phyloP scores from a whole-genome alignment of 345 rosid genomes.

The Aegle marmelos region DNA sequence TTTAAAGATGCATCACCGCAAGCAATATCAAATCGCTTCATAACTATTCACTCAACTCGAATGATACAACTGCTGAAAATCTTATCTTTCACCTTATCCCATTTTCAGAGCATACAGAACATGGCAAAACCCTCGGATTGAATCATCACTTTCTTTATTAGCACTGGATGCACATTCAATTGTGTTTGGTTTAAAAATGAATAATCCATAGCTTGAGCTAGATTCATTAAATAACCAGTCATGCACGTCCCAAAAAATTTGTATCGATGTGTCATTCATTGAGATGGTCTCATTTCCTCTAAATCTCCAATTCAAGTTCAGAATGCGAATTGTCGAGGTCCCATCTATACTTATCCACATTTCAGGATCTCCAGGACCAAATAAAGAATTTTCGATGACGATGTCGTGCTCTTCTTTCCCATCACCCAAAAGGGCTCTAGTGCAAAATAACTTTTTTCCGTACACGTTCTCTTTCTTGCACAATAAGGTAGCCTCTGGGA shows the following conservation, averaged over 20 bases:
- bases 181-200: conserved; percentile 45
- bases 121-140: conserved; percentile 44
- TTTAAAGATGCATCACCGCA: background rate
- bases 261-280: conserved; percentile 31
- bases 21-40: background rate
- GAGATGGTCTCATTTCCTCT: conserved; percentile 68
- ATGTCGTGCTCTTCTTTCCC: conserved; percentile 48
- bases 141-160: conserved; percentile 11
- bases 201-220: conserved; percentile 46
- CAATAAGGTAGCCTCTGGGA: conserved; percentile 43
- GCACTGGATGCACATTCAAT: background rate
- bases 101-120: conserved; percentile 60
- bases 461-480: conserved; percentile 68
- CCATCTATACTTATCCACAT: conserved; percentile 73
- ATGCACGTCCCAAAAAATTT: conserved; percentile 75
- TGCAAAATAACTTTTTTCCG: conserved; percentile 63
- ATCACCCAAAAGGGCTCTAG: conserved; percentile 39
- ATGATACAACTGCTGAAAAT: background rate
- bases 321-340: conserved; percentile 36
- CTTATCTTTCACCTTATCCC: background rate
- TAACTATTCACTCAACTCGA: background rate
- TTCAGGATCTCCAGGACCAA: conserved; percentile 62
- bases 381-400: conserved; percentile 51
- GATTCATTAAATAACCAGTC: conserved; percentile 58
- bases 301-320: conserved; percentile 72